These are phyloP conservation scores for Solanum rostratum DNA, from an alignment of 257 asterid species.

Conservation along the genomic window DNA sequence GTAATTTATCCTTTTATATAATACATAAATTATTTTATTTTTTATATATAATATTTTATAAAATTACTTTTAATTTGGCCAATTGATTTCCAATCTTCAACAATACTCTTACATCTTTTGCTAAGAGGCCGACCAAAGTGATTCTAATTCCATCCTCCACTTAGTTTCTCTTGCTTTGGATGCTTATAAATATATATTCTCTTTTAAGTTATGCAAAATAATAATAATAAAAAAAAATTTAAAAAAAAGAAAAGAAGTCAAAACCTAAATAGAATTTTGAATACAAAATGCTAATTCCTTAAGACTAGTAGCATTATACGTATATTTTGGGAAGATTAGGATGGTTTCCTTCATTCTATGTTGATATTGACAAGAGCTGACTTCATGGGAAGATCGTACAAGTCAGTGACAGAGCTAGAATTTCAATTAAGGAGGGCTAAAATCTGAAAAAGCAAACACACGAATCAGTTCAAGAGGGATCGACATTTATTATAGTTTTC, in stretches of 20 bases:
- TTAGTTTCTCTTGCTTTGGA: conserved; percentile 9
- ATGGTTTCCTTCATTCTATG: neutral
- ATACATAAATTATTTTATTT: neutral
- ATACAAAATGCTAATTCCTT: neutral
- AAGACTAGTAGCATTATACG: neutral
- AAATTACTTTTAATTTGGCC: neutral
- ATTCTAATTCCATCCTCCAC: conserved; percentile 30
- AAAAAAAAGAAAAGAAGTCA: neutral
- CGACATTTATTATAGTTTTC: too few species aligned
- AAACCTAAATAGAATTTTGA: neutral
- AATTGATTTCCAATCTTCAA: conserved; percentile 21
- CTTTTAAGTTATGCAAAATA: neutral
- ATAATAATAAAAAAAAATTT: neutral
- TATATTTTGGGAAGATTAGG: neutral
- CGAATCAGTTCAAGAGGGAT: too few species aligned
- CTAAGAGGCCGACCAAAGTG: conserved; percentile 30
- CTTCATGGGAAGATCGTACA: neutral
- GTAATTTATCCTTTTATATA: too few species aligned
- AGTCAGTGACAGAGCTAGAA: too few species aligned
- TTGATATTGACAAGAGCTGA: neutral
- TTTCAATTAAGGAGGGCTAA: too few species aligned
- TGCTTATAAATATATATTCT: conserved; percentile 1
- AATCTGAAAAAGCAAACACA: too few species aligned
- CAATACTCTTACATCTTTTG: conserved; percentile 19
- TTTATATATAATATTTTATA: neutral